Evolutionary conservation across 2,329 filamentous ascomycete genomes (phyloP).

Genomic region (Phoma sp.): DNA sequence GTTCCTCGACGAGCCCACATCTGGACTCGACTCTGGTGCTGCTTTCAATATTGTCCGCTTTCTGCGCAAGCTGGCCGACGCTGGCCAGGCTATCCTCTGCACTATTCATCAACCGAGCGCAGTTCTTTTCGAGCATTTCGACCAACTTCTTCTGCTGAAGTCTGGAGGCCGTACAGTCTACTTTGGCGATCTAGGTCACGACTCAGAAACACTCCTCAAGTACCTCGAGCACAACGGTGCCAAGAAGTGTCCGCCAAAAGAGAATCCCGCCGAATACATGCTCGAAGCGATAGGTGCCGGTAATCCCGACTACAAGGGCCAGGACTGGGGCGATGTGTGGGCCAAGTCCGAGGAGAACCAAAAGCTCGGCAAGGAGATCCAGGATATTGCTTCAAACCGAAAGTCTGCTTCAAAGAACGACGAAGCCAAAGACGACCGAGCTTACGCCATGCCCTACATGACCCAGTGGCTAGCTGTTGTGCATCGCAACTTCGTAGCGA

Average conservation of each 20-base stretch:
- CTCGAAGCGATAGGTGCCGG: constrained; percentile 55
- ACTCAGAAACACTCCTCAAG: constrained; percentile 50
- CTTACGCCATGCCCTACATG: constrained; percentile 53
- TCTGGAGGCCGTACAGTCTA: constrained; percentile 70
- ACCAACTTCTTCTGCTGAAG: constrained; percentile 69
- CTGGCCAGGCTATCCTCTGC: constrained; percentile 70
- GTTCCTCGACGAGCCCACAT: constrained; percentile 80
- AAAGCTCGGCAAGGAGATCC: constrained; percentile 49
- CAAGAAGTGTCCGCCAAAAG: constrained; percentile 57
- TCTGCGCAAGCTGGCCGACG: constrained; percentile 68
- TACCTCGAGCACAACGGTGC: constrained; percentile 63
- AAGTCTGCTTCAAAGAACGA: constrained; percentile 39
- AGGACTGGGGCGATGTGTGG: constrained; percentile 57
- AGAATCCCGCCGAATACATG: constrained; percentile 63
- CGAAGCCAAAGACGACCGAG: constrained; percentile 50
- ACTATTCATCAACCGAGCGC: constrained; percentile 76
- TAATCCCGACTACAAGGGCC: constrained; percentile 52
- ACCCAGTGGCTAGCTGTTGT: constrained; percentile 53
- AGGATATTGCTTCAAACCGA: constrained; percentile 48
- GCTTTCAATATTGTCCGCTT: constrained; percentile 71
- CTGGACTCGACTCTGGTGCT: constrained; percentile 72
- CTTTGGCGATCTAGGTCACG: constrained; percentile 64
- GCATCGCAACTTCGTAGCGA: constrained; percentile 60
- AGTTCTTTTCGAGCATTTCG: constrained; percentile 70
- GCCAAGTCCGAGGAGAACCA: constrained; percentile 49